These are phyloP conservation scores for Punctularia strigosozonata DNA, from an alignment of 768 basidiomycete genomes.

Conservation along the genomic window DNA sequence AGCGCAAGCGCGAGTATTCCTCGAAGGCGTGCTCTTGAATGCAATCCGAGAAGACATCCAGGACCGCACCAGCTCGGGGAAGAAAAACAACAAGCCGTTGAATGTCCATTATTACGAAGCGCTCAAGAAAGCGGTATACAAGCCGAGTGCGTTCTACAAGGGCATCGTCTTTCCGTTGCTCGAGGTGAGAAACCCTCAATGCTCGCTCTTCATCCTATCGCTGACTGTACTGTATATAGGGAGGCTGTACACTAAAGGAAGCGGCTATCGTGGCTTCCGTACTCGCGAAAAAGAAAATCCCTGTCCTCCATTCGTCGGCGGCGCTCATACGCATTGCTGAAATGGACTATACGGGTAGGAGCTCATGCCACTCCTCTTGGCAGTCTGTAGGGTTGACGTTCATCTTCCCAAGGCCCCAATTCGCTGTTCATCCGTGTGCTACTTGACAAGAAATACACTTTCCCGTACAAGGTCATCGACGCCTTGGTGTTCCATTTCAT, in stretches of 20 bases:
- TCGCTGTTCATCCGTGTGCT: slow-evolving; percentile 95
- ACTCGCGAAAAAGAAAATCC: slow-evolving; percentile 81
- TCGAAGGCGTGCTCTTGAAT: slow-evolving; percentile 85
- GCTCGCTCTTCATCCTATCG: slow-evolving; percentile 1
- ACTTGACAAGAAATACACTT: slow-evolving; percentile 93
- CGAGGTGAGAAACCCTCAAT: slow-evolving; percentile 43
- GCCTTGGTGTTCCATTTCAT: slow-evolving; percentile 98
- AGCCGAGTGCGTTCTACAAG: slow-evolving; percentile 97
- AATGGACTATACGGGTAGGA: slow-evolving; percentile 88
- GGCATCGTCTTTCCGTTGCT: slow-evolving; percentile 93
- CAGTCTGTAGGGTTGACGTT: background rate
- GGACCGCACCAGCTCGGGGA: slow-evolving; percentile 22
- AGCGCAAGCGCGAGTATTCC: slow-evolving; percentile 82
- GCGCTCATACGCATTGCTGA: slow-evolving; percentile 86
- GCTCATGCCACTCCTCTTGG: background rate
- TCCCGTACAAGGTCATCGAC: slow-evolving; percentile 97
- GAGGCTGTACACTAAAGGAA: slow-evolving; percentile 85
- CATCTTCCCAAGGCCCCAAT: slow-evolving; percentile 51
- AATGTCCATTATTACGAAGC: slow-evolving; percentile 91
- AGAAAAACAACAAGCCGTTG: slow-evolving; percentile 68
- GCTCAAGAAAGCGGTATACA: slow-evolving; percentile 87
- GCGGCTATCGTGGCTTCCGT: slow-evolving; percentile 91
- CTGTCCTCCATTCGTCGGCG: slow-evolving; percentile 93
- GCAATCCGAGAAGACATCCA: slow-evolving; percentile 83
- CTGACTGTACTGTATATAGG: slow-evolving; percentile 21